A percentile compares a stretch with the other conserved stretches of the same genome.
phyloP scores from a whole-genome alignment of 2,329 filamentous ascomycete genomes.

The Dactylellina cionopaga region DNA sequence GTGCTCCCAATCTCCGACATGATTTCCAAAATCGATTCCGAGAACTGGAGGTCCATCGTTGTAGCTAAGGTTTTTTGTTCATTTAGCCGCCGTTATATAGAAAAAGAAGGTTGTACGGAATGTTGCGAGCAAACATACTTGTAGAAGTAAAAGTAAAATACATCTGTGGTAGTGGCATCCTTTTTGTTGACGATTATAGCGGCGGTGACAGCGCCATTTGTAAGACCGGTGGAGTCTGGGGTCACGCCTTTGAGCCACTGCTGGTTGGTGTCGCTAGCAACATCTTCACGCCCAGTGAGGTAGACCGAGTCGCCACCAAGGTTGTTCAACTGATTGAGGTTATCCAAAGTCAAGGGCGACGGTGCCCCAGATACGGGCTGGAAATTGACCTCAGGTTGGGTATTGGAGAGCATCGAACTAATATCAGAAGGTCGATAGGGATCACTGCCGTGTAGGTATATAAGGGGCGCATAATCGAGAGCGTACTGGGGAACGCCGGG shows the following conservation, averaged over 20 bases:
- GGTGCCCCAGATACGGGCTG: constrained; percentile 60
- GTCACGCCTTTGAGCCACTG: constrained; percentile 66
- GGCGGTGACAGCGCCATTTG: constrained; percentile 64
- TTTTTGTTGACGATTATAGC: constrained; percentile 70
- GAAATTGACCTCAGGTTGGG: constrained; percentile 63
- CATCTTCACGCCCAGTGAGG: constrained; percentile 65
- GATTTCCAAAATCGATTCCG: constrained; percentile 75
- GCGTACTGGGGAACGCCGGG: constrained; percentile 37
- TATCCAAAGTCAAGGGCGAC: constrained; percentile 63
- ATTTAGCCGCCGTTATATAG: constrained; percentile 46
- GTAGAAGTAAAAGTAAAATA: constrained; percentile 73
- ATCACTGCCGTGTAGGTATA: constrained; percentile 66
- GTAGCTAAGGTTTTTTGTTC: constrained; percentile 87
- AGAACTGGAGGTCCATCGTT: constrained; percentile 92
- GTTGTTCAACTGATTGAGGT: constrained; percentile 64
- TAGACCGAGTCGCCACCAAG: constrained; percentile 64
- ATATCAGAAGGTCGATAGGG: constrained; percentile 66
- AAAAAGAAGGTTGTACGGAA: constrained; percentile 46
- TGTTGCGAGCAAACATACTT: constrained; percentile 62
- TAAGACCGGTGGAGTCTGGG: constrained; percentile 67
- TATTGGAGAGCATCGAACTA: constrained; percentile 63
- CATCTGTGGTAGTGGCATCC: constrained; percentile 61
- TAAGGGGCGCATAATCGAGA: constrained; percentile 62
- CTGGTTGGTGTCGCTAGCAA: constrained; percentile 61
- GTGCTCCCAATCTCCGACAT: constrained; percentile 75